Percentiles rank a stretch among this genome's conserved stretches.
Conservation (phyloP, 805 yeast genomes). For the Barnettozyma wickerhamii region DNA sequence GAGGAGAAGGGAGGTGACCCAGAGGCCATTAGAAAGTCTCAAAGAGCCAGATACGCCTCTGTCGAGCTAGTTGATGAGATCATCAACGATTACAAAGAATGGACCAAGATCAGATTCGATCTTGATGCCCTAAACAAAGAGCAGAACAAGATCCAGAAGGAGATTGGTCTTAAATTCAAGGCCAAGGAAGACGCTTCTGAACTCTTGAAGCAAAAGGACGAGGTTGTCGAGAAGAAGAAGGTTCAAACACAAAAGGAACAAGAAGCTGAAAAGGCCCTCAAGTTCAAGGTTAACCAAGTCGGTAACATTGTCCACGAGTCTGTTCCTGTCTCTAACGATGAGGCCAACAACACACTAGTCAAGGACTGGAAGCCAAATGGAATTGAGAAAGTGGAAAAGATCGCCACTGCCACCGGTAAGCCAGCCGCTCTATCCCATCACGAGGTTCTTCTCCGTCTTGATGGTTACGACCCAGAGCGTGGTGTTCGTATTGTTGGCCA, state of each 20-base stretch:
- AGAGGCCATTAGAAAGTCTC: slow-evolving; percentile 80
- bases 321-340: slow-evolving; percentile 83
- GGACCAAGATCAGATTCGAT: slow-evolving; percentile 88
- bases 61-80: slow-evolving; percentile 97
- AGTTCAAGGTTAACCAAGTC: slow-evolving; percentile 78
- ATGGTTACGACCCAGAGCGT: slow-evolving; percentile 98
- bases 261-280: slow-evolving; percentile 70
- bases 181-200: slow-evolving; percentile 92
- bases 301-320: slow-evolving; percentile 94
- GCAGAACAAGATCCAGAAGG: slow-evolving; percentile 87
- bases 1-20: slow-evolving; percentile 98
- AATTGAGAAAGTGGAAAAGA: slow-evolving; percentile 49
- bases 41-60: slow-evolving; percentile 88
- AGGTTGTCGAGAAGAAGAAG: slow-evolving; percentile 65
- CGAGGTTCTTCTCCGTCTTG: slow-evolving; percentile 88
- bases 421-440: slow-evolving; percentile 88
- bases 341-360: slow-evolving; percentile 85
- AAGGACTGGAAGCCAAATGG: slow-evolving; percentile 86
- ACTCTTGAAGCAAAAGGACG: slow-evolving; percentile 76
- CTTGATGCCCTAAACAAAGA: slow-evolving; percentile 87
- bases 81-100: slow-evolving; percentile 81
- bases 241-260: slow-evolving; percentile 63
- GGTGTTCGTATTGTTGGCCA: slow-evolving; percentile 97
- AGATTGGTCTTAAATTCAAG: slow-evolving; percentile 87
- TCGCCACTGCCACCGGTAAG: slow-evolving; percentile 74